Evolutionary conservation across 2,329 filamentous ascomycete genomes (phyloP).

Genomic region (Mariannaea sp.): DNA sequence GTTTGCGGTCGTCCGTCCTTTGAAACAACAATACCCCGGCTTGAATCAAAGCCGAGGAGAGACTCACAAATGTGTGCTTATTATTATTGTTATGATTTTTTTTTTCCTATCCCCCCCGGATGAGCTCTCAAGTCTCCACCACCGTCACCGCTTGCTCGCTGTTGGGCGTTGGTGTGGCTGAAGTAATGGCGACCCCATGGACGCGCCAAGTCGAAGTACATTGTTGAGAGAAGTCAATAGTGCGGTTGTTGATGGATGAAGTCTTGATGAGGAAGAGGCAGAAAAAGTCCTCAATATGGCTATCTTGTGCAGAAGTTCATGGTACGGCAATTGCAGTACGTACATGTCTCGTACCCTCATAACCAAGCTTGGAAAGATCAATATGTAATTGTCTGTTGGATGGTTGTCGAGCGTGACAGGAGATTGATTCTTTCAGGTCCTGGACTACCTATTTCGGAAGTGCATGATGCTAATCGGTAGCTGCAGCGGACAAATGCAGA

Average conservation of each 20-base stretch:
- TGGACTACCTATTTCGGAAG: constrained; percentile 9
- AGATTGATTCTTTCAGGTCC: constrained; percentile 2
- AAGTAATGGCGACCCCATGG: constrained; percentile 14
- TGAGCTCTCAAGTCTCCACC: constrained; percentile 28
- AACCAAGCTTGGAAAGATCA: no score
- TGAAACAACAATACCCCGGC: constrained; percentile 1
- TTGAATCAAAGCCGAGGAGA: background rate
- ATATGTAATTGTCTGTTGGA: no score
- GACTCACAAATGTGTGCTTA: background rate
- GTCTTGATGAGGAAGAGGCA: constrained; percentile 27
- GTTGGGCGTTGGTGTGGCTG: constrained; percentile 22
- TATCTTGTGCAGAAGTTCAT: background rate
- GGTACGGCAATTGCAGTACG: no score
- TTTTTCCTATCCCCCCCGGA: no score
- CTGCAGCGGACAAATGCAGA: constrained; percentile 15
- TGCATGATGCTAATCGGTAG: constrained; percentile 9
- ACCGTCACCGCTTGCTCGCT: constrained; percentile 27
- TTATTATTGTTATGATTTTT: no score
- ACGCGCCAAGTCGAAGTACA: no score
- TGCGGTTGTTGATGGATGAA: no score
- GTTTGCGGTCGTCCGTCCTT: constrained; percentile 29
- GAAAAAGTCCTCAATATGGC: background rate
- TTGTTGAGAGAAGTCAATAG: no score
- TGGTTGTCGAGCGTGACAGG: no score
- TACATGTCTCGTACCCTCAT: no score